Conservation (phyloP, 495 filamentous ascomycete species). For the Penicillium tannophilum region DNA sequence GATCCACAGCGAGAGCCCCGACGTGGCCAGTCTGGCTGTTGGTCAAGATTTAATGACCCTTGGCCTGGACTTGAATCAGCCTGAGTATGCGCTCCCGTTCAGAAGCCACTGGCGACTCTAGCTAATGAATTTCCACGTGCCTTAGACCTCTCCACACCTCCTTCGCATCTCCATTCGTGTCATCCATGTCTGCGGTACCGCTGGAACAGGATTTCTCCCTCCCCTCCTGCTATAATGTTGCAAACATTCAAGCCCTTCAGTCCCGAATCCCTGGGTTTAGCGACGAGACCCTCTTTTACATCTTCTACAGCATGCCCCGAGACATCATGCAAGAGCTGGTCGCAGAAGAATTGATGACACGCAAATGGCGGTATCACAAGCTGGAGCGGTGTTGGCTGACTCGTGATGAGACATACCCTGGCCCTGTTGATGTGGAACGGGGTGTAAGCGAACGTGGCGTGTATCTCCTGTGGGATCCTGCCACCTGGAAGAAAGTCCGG, state of each 20-base stretch:
- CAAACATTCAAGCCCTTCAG: constrained; percentile 79
- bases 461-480: constrained; percentile 88
- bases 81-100: constrained; percentile 60
- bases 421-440: constrained; percentile 61
- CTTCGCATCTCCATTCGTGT: constrained; percentile 71
- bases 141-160: constrained; percentile 62
- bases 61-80: constrained; percentile 76
- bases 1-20: constrained; percentile 76
- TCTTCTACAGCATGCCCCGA: constrained; percentile 88
- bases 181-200: constrained; percentile 63
- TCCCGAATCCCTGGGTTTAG: constrained; percentile 79
- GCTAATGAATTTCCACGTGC: not conserved
- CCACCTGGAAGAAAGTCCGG: constrained; percentile 78
- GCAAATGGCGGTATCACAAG: constrained; percentile 95
- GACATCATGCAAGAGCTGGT: constrained; percentile 85
- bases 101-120: constrained; percentile 7
- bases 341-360: constrained; percentile 75
- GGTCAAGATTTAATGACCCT: constrained; percentile 78
- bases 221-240: constrained; percentile 83
- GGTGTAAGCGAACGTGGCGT: constrained; percentile 77
- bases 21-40: constrained; percentile 71
- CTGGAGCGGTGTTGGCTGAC: constrained; percentile 87
- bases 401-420: constrained; percentile 73
- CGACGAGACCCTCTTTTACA: constrained; percentile 90
- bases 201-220: constrained; percentile 76